A percentile compares a stretch with the other conserved stretches of the same genome.
Evolutionary conservation across 2,329 filamentous ascomycete species (phyloP).

Genomic region (Penicillium sp.): DNA sequence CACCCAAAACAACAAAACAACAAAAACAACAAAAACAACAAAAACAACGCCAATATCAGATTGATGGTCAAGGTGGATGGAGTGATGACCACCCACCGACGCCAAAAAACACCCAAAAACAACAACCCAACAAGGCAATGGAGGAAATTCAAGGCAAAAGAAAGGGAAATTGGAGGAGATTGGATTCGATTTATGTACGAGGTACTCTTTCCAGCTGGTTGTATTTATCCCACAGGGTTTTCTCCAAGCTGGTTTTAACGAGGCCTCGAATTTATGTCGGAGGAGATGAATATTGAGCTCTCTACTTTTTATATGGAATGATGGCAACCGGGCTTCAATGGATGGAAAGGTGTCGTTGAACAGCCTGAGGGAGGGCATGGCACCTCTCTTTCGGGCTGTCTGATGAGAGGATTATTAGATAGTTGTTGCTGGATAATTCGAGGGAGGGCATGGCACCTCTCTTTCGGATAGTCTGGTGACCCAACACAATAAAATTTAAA

Average conservation of each 20-base stretch:
- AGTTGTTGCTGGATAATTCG: neutral
- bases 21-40: neutral
- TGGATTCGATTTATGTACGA: neutral
- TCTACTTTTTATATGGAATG: neutral
- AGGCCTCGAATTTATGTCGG: constrained; percentile 2
- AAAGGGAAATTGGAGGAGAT: neutral
- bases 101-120: no score
- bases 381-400: constrained; percentile 4
- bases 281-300: neutral
- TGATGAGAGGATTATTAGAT: neutral
- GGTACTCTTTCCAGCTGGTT: constrained; percentile 11
- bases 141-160: neutral
- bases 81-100: neutral
- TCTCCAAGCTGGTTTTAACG: constrained; percentile 10
- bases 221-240: constrained; percentile 7
- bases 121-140: neutral
- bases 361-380: constrained; percentile 5
- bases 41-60: neutral
- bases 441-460: constrained; percentile 10
- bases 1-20: no score
- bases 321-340: neutral
- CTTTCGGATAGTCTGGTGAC: neutral
- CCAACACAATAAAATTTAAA: neutral
- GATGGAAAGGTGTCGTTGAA: neutral
- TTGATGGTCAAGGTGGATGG: neutral